These are phyloP conservation scores for Gynochthodes officinalis DNA, from an alignment of 257 asterid species.

Conservation along the genomic window DNA sequence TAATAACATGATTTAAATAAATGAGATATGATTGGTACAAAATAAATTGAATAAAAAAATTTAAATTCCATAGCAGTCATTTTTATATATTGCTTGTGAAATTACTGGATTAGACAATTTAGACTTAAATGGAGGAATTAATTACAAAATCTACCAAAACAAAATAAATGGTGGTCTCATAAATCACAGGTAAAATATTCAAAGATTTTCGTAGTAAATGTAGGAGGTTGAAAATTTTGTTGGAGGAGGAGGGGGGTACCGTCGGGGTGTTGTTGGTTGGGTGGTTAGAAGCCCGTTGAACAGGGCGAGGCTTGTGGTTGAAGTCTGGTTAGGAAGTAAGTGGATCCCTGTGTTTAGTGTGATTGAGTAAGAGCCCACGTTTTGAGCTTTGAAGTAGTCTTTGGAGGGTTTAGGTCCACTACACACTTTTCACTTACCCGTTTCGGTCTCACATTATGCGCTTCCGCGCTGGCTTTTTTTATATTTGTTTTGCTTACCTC, in stretches of 20 bases:
- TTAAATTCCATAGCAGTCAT: no score
- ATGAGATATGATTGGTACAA: no score
- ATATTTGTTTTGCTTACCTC: neutral
- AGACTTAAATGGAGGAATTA: no score
- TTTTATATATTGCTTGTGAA: no score
- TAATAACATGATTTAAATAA: no score
- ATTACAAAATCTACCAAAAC: no score
- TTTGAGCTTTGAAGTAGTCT: slow-evolving; percentile 15
- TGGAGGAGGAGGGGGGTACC: neutral
- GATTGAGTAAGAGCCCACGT: neutral
- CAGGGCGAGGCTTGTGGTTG: slow-evolving; percentile 8
- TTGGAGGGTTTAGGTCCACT: neutral
- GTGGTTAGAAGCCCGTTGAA: slow-evolving; percentile 3
- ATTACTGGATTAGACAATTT: no score
- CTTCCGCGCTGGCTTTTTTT: neutral
- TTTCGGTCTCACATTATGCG: slow-evolving; percentile 12
- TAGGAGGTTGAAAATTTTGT: no score
- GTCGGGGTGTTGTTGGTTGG: neutral
- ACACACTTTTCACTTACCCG: slow-evolving; percentile 9
- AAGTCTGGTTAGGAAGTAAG: slow-evolving; percentile 17
- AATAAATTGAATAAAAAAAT: no score
- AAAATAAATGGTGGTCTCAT: neutral
- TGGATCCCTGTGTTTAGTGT: slow-evolving; percentile 3
- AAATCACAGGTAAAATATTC: neutral
- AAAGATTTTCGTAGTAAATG: neutral